Conservation (phyloP, 2,329 filamentous ascomycete genomes). For the Keithomyces neogunnii region DNA sequence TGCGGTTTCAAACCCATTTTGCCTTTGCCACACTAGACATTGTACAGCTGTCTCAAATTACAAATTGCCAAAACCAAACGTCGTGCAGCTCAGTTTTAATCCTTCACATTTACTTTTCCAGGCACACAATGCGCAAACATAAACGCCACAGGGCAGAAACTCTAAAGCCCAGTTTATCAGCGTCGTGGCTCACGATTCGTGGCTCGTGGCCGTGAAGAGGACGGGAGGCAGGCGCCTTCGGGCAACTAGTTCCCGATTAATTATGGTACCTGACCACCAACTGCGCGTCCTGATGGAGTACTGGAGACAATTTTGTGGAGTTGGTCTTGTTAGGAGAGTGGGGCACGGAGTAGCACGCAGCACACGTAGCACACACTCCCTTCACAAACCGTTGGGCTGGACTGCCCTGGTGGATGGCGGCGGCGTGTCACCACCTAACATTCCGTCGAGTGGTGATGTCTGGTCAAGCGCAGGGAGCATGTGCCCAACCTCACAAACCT, state of each 20-base stretch:
- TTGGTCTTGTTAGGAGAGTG: not conserved
- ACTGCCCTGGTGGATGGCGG: not conserved
- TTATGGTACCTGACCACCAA: not conserved
- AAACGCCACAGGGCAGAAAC: not conserved
- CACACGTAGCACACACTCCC: too few species aligned
- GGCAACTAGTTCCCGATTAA: not conserved
- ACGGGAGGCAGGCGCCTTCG: not conserved
- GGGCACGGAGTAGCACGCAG: not conserved
- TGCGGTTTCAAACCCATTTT: too few species aligned
- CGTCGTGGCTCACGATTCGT: too few species aligned
- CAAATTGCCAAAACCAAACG: too few species aligned
- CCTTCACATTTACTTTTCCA: too few species aligned
- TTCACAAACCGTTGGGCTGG: not conserved
- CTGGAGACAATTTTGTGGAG: not conserved
- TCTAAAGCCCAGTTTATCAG: not conserved
- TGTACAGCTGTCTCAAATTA: too few species aligned
- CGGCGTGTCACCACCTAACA: not conserved
- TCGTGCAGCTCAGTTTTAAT: too few species aligned
- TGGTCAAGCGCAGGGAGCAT: not conserved
- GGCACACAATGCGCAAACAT: not conserved
- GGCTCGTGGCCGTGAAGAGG: not conserved
- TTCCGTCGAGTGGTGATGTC: constrained; percentile 1
- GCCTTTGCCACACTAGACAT: too few species aligned
- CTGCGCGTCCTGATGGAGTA: not conserved
- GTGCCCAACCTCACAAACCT: too few species aligned